Conservation (phyloP, 2,329 filamentous ascomycete species). For the Aplosporella prunicola region DNA sequence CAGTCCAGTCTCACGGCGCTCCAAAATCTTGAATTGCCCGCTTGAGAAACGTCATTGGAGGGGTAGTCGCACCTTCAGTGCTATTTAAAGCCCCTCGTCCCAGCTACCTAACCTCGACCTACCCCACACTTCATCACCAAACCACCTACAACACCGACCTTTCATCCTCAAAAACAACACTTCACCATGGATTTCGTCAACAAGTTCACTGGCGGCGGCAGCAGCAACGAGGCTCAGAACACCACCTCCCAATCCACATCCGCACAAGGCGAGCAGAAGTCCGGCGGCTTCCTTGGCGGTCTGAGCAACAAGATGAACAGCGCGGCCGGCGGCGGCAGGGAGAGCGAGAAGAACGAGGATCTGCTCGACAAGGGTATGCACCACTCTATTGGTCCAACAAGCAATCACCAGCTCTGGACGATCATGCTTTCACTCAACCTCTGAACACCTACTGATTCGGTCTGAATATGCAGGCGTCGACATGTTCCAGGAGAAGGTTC, state of each 20-base stretch:
- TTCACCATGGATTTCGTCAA: slow-evolving; percentile 39
- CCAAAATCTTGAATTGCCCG: too few relatives aligned
- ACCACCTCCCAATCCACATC: slow-evolving; percentile 13
- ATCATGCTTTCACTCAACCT: slow-evolving; percentile 9
- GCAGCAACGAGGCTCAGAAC: slow-evolving; percentile 4
- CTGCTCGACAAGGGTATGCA: slow-evolving; percentile 65
- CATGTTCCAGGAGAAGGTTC: slow-evolving; percentile 64
- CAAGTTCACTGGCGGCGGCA: slow-evolving; percentile 34
- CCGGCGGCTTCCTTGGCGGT: slow-evolving; percentile 40
- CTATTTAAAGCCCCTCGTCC: too few relatives aligned
- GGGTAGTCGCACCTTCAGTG: too few relatives aligned
- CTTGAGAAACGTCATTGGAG: too few relatives aligned
- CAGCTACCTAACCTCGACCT: too few relatives aligned
- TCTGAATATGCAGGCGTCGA: slow-evolving; percentile 64
- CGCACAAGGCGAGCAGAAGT: slow-evolving; percentile 27
- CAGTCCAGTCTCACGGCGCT: too few relatives aligned
- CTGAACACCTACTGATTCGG: too few relatives aligned
- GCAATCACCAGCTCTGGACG: background rate
- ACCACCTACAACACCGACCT: too few relatives aligned
- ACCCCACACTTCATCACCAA: too few relatives aligned
- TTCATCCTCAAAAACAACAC: slow-evolving; percentile 4
- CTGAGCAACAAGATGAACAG: slow-evolving; percentile 62
- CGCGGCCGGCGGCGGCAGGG: slow-evolving; percentile 59
- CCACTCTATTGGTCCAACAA: background rate
- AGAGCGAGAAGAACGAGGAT: slow-evolving; percentile 77